Conservation (phyloP, 495 filamentous ascomycete genomes). For the Extremus antarcticus region DNA sequence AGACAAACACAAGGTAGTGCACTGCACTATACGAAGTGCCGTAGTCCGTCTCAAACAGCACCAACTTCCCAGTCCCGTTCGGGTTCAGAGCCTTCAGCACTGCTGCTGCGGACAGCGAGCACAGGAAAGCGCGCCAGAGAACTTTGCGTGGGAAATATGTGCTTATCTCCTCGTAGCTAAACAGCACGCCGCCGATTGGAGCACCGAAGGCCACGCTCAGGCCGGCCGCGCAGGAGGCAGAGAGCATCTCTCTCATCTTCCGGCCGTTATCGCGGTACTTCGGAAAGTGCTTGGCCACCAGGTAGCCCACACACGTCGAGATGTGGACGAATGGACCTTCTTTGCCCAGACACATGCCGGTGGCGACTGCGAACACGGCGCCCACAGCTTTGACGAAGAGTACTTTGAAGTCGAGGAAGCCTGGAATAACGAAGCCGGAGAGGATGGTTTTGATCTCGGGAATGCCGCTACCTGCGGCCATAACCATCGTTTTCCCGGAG, state of each 20-base stretch:
- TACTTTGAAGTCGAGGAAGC: conserved; percentile 44
- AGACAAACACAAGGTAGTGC: conserved; percentile 45
- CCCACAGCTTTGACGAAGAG: conserved; percentile 47
- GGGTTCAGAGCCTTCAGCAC: conserved; percentile 48
- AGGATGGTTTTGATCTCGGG: conserved; percentile 52
- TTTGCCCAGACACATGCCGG: conserved; percentile 49
- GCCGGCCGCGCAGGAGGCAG: conserved; percentile 44
- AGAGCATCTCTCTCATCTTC: conserved; percentile 45
- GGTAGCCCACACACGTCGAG: conserved; percentile 44
- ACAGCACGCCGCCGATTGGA: conserved; percentile 48
- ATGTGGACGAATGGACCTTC: conserved; percentile 54
- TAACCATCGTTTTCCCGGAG: conserved; percentile 43
- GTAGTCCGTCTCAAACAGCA: conserved; percentile 50
- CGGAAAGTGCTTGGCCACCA: conserved; percentile 40
- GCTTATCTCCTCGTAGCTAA: conserved; percentile 45
- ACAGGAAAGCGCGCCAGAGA: conserved; percentile 48
- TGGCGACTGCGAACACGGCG: conserved; percentile 44
- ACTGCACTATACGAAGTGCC: conserved; percentile 40
- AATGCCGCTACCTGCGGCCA: conserved; percentile 47
- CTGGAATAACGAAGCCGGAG: conserved; percentile 48
- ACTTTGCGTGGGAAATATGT: conserved; percentile 47
- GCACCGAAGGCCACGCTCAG: conserved; percentile 49
- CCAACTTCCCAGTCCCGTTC: conserved; percentile 45
- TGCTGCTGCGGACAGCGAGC: conserved; percentile 43
- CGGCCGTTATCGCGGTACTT: conserved; percentile 44